Evolutionary conservation across 208 protist species (phyloP).

Genomic region (Leishmania guyanensis): DNA sequence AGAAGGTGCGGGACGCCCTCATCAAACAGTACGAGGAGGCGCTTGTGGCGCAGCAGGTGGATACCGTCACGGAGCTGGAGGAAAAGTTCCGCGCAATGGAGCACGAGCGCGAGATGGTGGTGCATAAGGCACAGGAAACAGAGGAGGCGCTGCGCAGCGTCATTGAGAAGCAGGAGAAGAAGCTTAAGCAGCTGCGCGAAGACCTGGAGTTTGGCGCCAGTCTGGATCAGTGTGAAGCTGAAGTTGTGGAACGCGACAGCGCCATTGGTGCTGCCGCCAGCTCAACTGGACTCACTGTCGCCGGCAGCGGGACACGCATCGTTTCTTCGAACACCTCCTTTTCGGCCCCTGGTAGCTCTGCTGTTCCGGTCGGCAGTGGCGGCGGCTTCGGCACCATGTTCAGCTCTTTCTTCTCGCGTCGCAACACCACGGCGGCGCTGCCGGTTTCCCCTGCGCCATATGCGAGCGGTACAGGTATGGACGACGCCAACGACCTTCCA

Average conservation of each 20-base stretch:
- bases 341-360: not conserved
- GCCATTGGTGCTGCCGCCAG: not conserved
- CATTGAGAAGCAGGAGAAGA: conserved; percentile 21
- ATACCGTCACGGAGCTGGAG: conserved; percentile 30
- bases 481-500: not conserved
- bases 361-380: not conserved
- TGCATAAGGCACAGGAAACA: conserved; percentile 12
- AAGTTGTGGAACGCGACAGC: not conserved
- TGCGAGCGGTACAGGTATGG: not conserved
- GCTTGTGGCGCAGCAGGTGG: conserved; percentile 19
- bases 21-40: conserved; percentile 6
- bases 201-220: conserved; percentile 55
- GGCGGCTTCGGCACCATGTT: conserved; percentile 20
- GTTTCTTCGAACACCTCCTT: conserved; percentile 4
- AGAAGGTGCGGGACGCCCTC: not conserved
- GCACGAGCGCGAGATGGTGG: conserved; percentile 17
- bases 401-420: conserved; percentile 21
- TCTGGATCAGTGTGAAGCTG: conserved; percentile 46
- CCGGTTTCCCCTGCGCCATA: not conserved
- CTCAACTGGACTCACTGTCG: too few relatives aligned
- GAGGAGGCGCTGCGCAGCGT: conserved; percentile 29
- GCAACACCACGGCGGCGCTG: not conserved
- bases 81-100: conserved; percentile 31
- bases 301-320: not conserved
- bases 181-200: conserved; percentile 45